phyloP scores from a whole-genome alignment of 164 flowering plant species.

The Liquidambar formosana region DNA sequence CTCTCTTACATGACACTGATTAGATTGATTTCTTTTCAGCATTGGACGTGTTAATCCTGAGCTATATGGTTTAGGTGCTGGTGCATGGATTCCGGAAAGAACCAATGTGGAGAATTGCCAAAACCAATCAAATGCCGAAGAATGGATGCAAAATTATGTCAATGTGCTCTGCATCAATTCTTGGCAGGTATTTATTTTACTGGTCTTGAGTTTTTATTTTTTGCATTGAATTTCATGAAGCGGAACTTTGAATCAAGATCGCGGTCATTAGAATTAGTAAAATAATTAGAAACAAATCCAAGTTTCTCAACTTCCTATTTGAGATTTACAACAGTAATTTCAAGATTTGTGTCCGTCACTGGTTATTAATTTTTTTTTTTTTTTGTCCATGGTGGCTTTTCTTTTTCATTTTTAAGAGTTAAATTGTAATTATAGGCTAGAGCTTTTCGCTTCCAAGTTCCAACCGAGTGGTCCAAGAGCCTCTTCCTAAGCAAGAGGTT shows the following conservation, averaged over 20 bases:
- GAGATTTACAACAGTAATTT: neutral
- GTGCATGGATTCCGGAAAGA: constrained; percentile 44
- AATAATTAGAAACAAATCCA: neutral
- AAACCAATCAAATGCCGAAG: constrained; percentile 27
- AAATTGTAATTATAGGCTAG: too few species aligned
- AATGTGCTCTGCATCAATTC: constrained; percentile 86
- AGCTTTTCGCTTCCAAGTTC: too few species aligned
- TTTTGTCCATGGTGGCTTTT: neutral
- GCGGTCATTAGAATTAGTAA: neutral
- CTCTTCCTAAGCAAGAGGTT: too few species aligned
- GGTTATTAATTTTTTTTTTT: too few species aligned
- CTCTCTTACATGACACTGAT: neutral
- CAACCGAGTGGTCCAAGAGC: too few species aligned
- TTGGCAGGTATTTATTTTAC: constrained; percentile 78
- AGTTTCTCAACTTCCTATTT: neutral
- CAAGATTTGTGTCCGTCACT: neutral
- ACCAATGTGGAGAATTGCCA: constrained; percentile 16
- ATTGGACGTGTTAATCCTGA: constrained; percentile 85
- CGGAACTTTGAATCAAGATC: neutral
- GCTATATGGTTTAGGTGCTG: constrained; percentile 79
- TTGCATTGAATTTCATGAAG: neutral
- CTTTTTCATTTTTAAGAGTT: neutral
- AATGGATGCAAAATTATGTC: constrained; percentile 73
- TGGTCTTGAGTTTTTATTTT: neutral
- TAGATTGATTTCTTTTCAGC: constrained; percentile 46